These are phyloP conservation scores for Penicillium antarcticum DNA, from an alignment of 495 filamentous ascomycete genomes.

Conservation along the genomic window DNA sequence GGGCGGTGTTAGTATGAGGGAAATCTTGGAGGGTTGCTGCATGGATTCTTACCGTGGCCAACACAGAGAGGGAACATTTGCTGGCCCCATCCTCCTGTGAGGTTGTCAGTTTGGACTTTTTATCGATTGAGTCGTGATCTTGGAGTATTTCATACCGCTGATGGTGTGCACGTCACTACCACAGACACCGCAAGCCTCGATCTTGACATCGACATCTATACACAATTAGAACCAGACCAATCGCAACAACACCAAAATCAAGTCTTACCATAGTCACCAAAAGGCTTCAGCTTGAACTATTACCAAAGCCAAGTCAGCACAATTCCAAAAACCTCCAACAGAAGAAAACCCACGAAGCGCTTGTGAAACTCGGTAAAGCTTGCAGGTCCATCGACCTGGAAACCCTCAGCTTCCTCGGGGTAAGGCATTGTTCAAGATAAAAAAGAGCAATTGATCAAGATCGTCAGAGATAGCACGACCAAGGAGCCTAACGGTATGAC, in stretches of 20 bases:
- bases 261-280: constrained; percentile 56
- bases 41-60: constrained; percentile 50
- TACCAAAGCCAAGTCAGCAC: neutral
- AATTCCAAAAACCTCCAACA: neutral
- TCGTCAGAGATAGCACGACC: neutral
- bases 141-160: constrained; percentile 36
- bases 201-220: constrained; percentile 66
- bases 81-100: constrained; percentile 65
- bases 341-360: constrained; percentile 48
- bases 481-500: neutral
- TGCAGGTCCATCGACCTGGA: constrained; percentile 60
- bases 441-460: neutral
- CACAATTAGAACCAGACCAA: neutral
- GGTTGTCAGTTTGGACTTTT: constrained; percentile 5
- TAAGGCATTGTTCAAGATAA: constrained; percentile 58
- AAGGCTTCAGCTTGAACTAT: constrained; percentile 75
- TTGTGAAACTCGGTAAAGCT: constrained; percentile 63
- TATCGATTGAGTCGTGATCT: neutral
- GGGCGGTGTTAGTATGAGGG: neutral
- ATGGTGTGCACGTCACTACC: constrained; percentile 77
- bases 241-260: neutral
- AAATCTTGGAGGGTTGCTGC: neutral
- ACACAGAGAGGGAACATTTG: constrained; percentile 67
- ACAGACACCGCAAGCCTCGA: constrained; percentile 75
- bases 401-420: constrained; percentile 74